Evolutionary conservation across 2,329 filamentous ascomycete genomes (phyloP).

Genomic region (Colletotrichum graminicola): DNA sequence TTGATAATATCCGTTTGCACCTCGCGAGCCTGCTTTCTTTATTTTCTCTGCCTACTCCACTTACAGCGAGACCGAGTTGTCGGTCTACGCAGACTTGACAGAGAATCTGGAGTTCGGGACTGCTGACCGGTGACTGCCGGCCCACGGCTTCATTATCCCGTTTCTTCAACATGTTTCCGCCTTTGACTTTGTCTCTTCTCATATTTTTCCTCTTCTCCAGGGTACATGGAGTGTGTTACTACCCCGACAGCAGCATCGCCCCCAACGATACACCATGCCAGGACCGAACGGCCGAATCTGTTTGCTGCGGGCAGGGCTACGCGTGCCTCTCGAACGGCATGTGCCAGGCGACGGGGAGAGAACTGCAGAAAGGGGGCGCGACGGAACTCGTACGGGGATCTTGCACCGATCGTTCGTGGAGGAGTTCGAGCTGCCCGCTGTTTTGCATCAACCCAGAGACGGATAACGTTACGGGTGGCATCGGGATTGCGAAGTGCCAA

Average conservation of each 20-base stretch:
- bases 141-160: not conserved
- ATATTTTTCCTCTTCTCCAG: not conserved
- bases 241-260: conserved; percentile 48
- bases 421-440: conserved; percentile 49
- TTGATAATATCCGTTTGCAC: not conserved
- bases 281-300: conserved; percentile 45
- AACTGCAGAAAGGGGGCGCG: conserved; percentile 44
- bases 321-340: conserved; percentile 53
- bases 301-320: conserved; percentile 53
- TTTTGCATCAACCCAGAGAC: too few species aligned
- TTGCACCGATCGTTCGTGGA: conserved; percentile 52
- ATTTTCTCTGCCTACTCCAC: not conserved
- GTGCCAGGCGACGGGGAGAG: conserved; percentile 48
- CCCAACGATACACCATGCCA: conserved; percentile 50
- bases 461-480: too few species aligned
- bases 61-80: not conserved
- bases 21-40: not conserved
- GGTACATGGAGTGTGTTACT: conserved; percentile 46
- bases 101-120: not conserved
- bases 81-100: not conserved
- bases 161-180: not conserved
- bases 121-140: not conserved
- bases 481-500: too few species aligned
- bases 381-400: conserved; percentile 49
- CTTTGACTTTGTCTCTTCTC: not conserved